Evolutionary conservation across 2,329 filamentous ascomycete species (phyloP), one percentile per base, ranked within the genome.

Genomic region (Fusarium solani-melongenae): DNA sequence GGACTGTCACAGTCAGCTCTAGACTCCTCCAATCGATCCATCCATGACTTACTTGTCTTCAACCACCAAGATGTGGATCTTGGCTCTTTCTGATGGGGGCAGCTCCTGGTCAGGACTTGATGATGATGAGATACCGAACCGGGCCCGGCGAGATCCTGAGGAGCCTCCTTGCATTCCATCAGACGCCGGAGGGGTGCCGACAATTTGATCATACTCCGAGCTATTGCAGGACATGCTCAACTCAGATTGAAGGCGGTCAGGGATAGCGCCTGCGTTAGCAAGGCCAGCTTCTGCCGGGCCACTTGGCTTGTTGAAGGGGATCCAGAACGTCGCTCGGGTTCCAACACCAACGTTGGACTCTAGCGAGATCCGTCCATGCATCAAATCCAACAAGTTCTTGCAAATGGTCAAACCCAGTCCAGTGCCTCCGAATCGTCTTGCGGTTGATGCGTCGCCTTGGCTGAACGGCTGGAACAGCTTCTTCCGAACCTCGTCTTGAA

Each of bases 371-470:
- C 88, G 83, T 8, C 94, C 94, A 67, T 90, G 89, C 94, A 96
- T 96, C 29, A 96, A 82, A 67, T 95, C 92, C 4, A 96, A 87
- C 7, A 95, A 85, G 70, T 94, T 94, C 81, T 95, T 95, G 83
- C 91, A 93, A 74, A 96, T 96, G 2, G 93, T 94, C 70, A 96
- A 82, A 0, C 94, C 94, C 0, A 96, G 83, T 1, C 93, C 93
- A 1, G 93, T 95, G 1, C 93, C 93, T 41, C 93, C 93, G 79
- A 94, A 95, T n/a, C 91, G 88, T 62, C 93, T 86, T 20, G 93
- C 93, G 0, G 93, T 95, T 5, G 93, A 95, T 1, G 93, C 90
- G 78, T 96, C 94, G 6, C 93, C 93, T 81, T 96, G 94, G 69
- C 91, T 93, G 81, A 96, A 96, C 0, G 94, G 93, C 72, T 92